Evolutionary conservation across 2,329 filamentous ascomycete species (phyloP), one percentile per base, ranked within the genome.

Genomic region (Claviceps quebecensis): DNA sequence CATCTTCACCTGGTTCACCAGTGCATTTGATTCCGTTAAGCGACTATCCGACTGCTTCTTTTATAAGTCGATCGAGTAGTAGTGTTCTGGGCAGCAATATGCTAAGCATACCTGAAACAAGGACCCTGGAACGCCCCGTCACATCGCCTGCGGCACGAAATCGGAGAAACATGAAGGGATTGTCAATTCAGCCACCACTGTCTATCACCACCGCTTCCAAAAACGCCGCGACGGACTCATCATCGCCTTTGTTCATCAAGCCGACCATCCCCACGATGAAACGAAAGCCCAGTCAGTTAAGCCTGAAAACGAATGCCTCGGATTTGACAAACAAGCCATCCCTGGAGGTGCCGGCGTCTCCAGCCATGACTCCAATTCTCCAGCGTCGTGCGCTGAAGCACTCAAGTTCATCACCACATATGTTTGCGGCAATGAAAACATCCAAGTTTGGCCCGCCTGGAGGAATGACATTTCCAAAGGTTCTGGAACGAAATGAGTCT

Each of bases 1-100:
- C 85, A 49, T 88, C 90, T 22, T 96, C 91, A 1, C 91, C 91
- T 8, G 90, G 96, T 67, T 96, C 93, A 2, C 87, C 89, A 1
- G 73, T 85, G 51, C 84, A 86, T 52, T 73, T 89, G 51, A 77
- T 84, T 51, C 82, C 87, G 3, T 73, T 87, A 45, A 81, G 79
- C 47, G 81, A 82, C 14, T 88, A 86, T 59, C 75, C 81, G 1
- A 75, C 77, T 4, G 78, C 81, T 6, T 73, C 72, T 3, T 81
- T 83, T 56, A 72, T 71, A 53, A 65, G 67, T 47, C 61, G 74
- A 51, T 61, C 69, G 70, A 67, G 61, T 45, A 53, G 49, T 46
- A 59, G 58, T 2, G 55, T 53, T 2, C 47, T 45, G 40, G 47
- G 41, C 44, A 48, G 45, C 44, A 47, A 47, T 26, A 57, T 62